phyloP scores from a whole-genome alignment of 495 filamentous ascomycete genomes.

The Thermothielavioides terrestris region DNA sequence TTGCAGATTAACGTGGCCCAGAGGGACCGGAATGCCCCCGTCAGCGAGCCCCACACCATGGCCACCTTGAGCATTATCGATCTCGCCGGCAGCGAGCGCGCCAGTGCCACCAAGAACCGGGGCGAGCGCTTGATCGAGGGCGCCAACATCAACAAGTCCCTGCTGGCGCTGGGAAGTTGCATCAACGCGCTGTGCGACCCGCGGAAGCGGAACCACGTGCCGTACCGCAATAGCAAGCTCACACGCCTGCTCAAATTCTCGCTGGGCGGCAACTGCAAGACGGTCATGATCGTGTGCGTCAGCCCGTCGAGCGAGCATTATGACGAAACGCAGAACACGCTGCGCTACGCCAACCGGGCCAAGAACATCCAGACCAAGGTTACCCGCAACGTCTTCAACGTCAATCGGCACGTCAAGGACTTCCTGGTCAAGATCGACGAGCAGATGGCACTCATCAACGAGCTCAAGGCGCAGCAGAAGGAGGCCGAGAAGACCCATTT shows the following conservation, averaged over 20 bases:
- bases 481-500: constrained; percentile 82
- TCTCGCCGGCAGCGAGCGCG: constrained; percentile 89
- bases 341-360: constrained; percentile 93
- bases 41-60: constrained; percentile 95
- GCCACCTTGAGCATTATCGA: constrained; percentile 98
- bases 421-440: constrained; percentile 96
- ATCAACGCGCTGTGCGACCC: constrained; percentile 98
- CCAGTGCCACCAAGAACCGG: constrained; percentile 93
- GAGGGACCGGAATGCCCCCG: constrained; percentile 85
- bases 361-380: constrained; percentile 99
- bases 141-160: constrained; percentile 98
- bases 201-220: constrained; percentile 85
- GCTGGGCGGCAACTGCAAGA: constrained; percentile 94
- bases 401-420: constrained; percentile 98
- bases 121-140: constrained; percentile 88
- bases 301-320: constrained; percentile 95
- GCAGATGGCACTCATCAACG: constrained; percentile 86
- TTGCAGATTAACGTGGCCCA: constrained; percentile 94
- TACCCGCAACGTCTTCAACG: constrained; percentile 96
- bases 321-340: constrained; percentile 96
- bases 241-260: constrained; percentile 96
- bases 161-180: constrained; percentile 90
- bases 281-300: constrained; percentile 99
- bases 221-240: constrained; percentile 95
- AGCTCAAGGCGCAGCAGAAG: constrained; percentile 84